Base-by-base conservation (phyloP, 2,329 filamentous ascomycete species). In the Xylaria digitata region DNA sequence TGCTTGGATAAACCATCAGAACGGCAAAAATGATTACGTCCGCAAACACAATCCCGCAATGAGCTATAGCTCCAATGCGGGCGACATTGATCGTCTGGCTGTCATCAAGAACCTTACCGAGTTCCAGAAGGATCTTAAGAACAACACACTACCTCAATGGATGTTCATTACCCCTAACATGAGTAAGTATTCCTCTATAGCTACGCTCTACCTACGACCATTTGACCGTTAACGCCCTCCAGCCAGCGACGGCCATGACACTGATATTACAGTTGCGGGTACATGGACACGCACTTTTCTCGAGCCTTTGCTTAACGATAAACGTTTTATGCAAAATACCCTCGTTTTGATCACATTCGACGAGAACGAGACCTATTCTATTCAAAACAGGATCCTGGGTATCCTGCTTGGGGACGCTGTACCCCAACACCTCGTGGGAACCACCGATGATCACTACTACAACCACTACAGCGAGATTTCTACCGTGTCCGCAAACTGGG, bases 261-360 rank as follows among this genome's bases (percentile, higher is more conserved):
- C 87, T 21, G 87, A 86, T 54, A 85, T 95, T 60, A 91, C 87
- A 9, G 84, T 87, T 32, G 90, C 91, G 1, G 91, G 90, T 2
- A 74, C 80, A 15, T 96, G 91, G 90, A 86, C 88, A 15, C 85
- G 87, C 43, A 80, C 75, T 54, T 94, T 94, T 80, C 79, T 96
- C 1, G 84, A 87, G 64, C 91, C 92, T 0, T 87, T 96, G 8
- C 83, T 96, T 6, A 77, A 84, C 42, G 86, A 95, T 80, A 78
- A 82, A 55, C 86, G 90, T 71, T 95, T 96, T 79, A 91, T 90
- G 87, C 82, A 91, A 56, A 87, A 91, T 75, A 94, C 91, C 0
- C 85, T 96, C 1, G 85, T 96, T 9, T 82, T 95, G 5, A 78
- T 96, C 66, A 94, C 89, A 9, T 96, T 93, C 74, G 93, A 96